Conservation (phyloP, 2,329 filamentous ascomycete genomes). For the Trichoderma harzianum region DNA sequence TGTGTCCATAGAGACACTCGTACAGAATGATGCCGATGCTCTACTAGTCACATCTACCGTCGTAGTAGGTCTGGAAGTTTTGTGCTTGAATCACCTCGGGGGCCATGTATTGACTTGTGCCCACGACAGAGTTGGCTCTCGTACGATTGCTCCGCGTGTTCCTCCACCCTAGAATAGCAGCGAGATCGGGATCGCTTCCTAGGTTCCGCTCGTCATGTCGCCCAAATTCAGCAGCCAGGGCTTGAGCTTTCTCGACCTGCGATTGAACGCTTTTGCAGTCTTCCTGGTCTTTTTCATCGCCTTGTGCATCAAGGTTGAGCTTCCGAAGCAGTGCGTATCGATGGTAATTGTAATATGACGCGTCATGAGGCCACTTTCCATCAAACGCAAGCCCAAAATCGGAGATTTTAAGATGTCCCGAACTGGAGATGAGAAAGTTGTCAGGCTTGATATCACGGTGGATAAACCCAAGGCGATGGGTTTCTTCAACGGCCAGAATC, state of each 20-base stretch:
- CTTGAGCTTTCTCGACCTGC: constrained; percentile 33
- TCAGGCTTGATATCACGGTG: constrained; percentile 96
- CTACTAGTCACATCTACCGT: constrained; percentile 96
- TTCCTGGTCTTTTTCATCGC: constrained; percentile 67
- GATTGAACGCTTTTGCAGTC: constrained; percentile 42
- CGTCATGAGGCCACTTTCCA: constrained; percentile 90
- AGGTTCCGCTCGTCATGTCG: constrained; percentile 33
- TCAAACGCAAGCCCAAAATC: constrained; percentile 96
- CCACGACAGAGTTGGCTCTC: constrained; percentile 81
- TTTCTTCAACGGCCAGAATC: constrained; percentile 91
- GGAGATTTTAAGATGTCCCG: constrained; percentile 89
- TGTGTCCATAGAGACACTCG: constrained; percentile 89
- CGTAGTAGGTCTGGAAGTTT: constrained; percentile 66
- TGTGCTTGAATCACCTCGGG: constrained; percentile 72
- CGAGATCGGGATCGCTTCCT: constrained; percentile 29
- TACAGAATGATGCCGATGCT: constrained; percentile 92
- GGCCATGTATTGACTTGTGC: constrained; percentile 97
- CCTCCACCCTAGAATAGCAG: constrained; percentile 62
- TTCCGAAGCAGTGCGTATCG: constrained; percentile 75
- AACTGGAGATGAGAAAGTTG: constrained; percentile 87
- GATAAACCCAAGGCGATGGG: constrained; percentile 83
- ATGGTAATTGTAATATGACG: constrained; percentile 79
- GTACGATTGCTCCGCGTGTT: constrained; percentile 66
- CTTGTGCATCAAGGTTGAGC: constrained; percentile 68
- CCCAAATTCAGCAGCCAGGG: constrained; percentile 30